Evolutionary conservation across 192 early-diverging fungal genomes (phyloP).

Genomic region (Coemansia asiatica): DNA sequence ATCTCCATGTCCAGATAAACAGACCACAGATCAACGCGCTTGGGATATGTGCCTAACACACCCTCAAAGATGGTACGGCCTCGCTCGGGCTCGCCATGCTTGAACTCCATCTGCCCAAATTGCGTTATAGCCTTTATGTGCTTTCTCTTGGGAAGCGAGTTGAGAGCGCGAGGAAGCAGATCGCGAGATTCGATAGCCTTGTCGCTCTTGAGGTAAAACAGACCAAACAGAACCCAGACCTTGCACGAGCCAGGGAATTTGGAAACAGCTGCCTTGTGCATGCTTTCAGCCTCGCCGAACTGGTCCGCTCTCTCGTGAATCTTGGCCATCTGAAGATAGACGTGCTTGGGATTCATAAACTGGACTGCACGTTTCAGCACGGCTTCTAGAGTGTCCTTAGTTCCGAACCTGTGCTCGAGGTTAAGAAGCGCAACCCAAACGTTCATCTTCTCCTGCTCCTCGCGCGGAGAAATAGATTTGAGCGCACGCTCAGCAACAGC

Average conservation of each 20-base stretch:
- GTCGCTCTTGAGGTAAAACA: slow-evolving; percentile 74
- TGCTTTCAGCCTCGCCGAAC: slow-evolving; percentile 62
- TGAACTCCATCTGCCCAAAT: slow-evolving; percentile 98
- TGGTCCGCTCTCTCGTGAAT: slow-evolving; percentile 90
- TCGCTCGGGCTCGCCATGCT: slow-evolving; percentile 93
- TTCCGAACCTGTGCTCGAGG: slow-evolving; percentile 94
- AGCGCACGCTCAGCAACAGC: slow-evolving; percentile 92
- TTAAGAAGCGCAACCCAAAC: slow-evolving; percentile 97
- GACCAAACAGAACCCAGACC: slow-evolving; percentile 86
- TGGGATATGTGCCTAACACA: slow-evolving; percentile 88
- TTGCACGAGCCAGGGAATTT: slow-evolving; percentile 88
- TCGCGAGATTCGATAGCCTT: slow-evolving; percentile 73
- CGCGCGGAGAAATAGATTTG: slow-evolving; percentile 85
- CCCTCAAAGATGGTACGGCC: slow-evolving; percentile 98
- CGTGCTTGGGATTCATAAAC: slow-evolving; percentile 85
- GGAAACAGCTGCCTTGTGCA: slow-evolving; percentile 73
- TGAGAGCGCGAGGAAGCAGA: slow-evolving; percentile 75
- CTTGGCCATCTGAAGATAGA: slow-evolving; percentile 82
- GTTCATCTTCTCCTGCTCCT: slow-evolving; percentile 96
- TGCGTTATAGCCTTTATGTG: slow-evolving; percentile 92
- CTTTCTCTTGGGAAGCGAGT: slow-evolving; percentile 89
- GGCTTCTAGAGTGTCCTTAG: slow-evolving; percentile 69
- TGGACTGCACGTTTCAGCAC: slow-evolving; percentile 85
- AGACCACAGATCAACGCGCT: slow-evolving; percentile 93
- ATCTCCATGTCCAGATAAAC: slow-evolving; percentile 98